Evolutionary conservation across 768 basidiomycete genomes (phyloP).

Genomic region (Paxillus involutus): DNA sequence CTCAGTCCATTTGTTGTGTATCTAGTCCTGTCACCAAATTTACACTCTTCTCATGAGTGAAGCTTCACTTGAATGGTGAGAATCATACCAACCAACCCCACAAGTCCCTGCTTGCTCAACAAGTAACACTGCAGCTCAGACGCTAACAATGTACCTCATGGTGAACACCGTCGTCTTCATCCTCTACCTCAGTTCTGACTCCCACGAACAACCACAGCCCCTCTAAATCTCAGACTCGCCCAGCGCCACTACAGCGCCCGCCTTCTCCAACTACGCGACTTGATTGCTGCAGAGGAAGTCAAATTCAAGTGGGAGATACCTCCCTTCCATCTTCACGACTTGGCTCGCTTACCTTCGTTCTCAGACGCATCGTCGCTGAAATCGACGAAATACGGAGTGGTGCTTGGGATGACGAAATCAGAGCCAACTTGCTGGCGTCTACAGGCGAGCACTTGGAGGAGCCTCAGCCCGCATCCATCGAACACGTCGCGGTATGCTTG

Average conservation of each 20-base stretch:
- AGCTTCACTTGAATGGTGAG: conserved; percentile 64
- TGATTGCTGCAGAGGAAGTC: conserved; percentile 70
- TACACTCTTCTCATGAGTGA: conserved; percentile 71
- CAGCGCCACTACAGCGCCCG: conserved; percentile 72
- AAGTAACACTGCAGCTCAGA: conserved; percentile 39
- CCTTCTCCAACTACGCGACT: conserved; percentile 66
- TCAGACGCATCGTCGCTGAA: conserved; percentile 65
- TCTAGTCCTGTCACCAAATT: conserved; percentile 65
- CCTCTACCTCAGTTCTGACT: conserved; percentile 5
- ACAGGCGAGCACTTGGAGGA: conserved; percentile 5
- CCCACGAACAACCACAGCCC: conserved; percentile 42
- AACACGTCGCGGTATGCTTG: conserved; percentile 11
- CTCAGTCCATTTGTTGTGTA: conserved; percentile 14
- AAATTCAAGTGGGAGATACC: conserved; percentile 66
- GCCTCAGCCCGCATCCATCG: neutral
- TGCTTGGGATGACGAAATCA: conserved; percentile 56
- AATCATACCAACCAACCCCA: neutral
- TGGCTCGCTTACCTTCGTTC: neutral
- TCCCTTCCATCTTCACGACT: neutral
- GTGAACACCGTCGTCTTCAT: conserved; percentile 34
- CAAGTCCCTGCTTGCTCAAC: conserved; percentile 6
- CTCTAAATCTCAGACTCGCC: conserved; percentile 66
- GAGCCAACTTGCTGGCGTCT: conserved; percentile 26
- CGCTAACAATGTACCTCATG: conserved; percentile 50
- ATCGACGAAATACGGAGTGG: conserved; percentile 77